These are phyloP conservation scores for Limonium bicolor DNA, from an alignment of 148 eudicot genomes.

Conservation along the genomic window DNA sequence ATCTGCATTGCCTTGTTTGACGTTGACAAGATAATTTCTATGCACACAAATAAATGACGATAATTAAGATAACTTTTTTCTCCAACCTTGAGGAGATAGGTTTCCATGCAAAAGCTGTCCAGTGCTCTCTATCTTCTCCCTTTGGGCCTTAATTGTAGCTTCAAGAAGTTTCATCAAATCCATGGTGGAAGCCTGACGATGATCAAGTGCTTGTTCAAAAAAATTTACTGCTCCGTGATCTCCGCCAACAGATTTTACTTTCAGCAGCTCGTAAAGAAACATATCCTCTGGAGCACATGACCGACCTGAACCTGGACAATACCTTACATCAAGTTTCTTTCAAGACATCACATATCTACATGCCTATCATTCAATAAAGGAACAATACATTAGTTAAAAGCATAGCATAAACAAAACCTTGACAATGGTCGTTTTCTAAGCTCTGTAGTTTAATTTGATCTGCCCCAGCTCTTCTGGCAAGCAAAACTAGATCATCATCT, in stretches of 20 bases:
- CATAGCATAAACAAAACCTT: constrained; percentile 32
- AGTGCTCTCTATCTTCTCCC: constrained; percentile 23
- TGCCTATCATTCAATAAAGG: background rate
- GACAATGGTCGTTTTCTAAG: constrained; percentile 34
- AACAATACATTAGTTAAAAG: no score
- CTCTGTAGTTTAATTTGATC: constrained; percentile 33
- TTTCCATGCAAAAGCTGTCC: constrained; percentile 32
- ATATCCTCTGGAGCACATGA: constrained; percentile 68
- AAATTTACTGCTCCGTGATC: constrained; percentile 14
- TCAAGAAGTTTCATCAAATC: constrained; percentile 42
- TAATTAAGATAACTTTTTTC: constrained; percentile 5
- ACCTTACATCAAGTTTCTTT: constrained; percentile 6
- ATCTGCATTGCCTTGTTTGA: no score
- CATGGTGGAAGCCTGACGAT: constrained; percentile 43
- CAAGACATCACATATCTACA: background rate
- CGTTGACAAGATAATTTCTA: background rate
- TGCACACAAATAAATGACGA: background rate
- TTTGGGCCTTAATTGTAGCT: constrained; percentile 42
- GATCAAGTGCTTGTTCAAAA: constrained; percentile 43
- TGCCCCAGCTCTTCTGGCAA: constrained; percentile 63
- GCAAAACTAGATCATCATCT: constrained; percentile 63
- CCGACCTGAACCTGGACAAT: constrained; percentile 33
- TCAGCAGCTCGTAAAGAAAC: constrained; percentile 66
- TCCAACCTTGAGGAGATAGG: constrained; percentile 58
- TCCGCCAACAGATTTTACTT: constrained; percentile 25